Conservation (phyloP, 2,329 filamentous ascomycete genomes). For the Sarocladiaceae sp. region DNA sequence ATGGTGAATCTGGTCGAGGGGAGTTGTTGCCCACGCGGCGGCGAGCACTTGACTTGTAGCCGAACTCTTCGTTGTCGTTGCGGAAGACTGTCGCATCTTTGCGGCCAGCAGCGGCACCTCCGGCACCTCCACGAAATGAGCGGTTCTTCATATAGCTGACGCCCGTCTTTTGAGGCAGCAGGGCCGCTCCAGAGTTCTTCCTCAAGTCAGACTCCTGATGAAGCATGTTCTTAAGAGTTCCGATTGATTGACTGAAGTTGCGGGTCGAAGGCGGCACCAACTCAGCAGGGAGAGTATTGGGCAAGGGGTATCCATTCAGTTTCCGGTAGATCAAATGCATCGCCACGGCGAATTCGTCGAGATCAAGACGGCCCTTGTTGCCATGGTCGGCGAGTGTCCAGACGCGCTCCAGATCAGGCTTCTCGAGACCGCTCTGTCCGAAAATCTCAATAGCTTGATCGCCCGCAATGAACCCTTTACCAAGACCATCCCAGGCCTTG, state of each 20-base stretch:
- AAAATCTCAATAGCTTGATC: slow-evolving; percentile 95
- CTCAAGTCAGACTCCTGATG: slow-evolving; percentile 83
- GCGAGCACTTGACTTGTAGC: slow-evolving; percentile 89
- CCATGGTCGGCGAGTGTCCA: slow-evolving; percentile 94
- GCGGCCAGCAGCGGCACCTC: slow-evolving; percentile 52
- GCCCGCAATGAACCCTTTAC: slow-evolving; percentile 86
- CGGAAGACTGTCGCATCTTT: slow-evolving; percentile 97
- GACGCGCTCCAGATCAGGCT: slow-evolving; percentile 80
- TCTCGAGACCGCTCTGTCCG: slow-evolving; percentile 88
- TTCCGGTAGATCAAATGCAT: slow-evolving; percentile 99
- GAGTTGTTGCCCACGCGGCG: slow-evolving; percentile 75
- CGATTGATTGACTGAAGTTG: slow-evolving; percentile 88
- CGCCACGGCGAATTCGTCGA: slow-evolving; percentile 95
- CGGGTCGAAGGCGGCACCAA: slow-evolving; percentile 90
- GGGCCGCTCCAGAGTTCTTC: slow-evolving; percentile 80
- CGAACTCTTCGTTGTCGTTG: slow-evolving; percentile 88
- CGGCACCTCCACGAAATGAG: slow-evolving; percentile 68
- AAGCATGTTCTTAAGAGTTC: slow-evolving; percentile 83
- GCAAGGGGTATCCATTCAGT: slow-evolving; percentile 90
- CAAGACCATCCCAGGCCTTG: slow-evolving; percentile 91
- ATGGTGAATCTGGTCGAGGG: slow-evolving; percentile 73
- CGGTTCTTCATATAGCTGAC: slow-evolving; percentile 96
- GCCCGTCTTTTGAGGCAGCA: slow-evolving; percentile 94
- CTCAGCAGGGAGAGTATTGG: slow-evolving; percentile 80
- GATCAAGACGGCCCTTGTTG: slow-evolving; percentile 87